These are phyloP conservation scores for Aureobasidium sp. DNA, from an alignment of 2,329 filamentous ascomycete genomes.

Conservation along the genomic window DNA sequence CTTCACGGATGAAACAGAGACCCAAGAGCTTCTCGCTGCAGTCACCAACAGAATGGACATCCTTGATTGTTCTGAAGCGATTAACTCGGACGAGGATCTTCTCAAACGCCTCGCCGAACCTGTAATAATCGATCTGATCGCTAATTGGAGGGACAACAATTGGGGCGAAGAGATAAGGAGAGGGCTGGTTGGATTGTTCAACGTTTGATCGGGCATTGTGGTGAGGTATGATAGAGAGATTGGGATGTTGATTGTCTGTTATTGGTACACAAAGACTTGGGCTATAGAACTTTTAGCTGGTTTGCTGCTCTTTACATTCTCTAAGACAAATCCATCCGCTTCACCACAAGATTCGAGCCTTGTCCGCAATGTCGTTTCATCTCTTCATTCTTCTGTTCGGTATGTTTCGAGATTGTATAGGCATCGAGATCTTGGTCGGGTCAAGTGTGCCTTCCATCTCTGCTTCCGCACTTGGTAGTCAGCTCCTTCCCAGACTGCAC, in stretches of 20 bases:
- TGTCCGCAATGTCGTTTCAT: too few relatives aligned
- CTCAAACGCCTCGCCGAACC: background rate
- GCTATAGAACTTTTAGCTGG: background rate
- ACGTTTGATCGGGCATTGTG: background rate
- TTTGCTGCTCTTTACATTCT: background rate
- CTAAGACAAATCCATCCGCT: background rate
- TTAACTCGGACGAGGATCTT: background rate
- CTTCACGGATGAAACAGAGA: background rate
- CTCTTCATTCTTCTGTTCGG: too few relatives aligned
- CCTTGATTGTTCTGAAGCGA: background rate
- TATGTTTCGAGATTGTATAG: too few relatives aligned
- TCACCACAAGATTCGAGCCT: background rate
- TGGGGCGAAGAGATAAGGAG: background rate
- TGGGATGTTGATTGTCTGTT: background rate
- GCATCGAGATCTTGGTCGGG: background rate
- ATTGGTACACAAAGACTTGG: background rate
- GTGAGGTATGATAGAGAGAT: background rate
- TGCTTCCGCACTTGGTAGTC: background rate
- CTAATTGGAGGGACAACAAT: background rate
- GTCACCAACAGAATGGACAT: background rate
- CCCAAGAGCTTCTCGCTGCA: background rate
- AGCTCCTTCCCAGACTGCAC: background rate
- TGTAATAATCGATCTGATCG: background rate
- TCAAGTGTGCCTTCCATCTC: background rate
- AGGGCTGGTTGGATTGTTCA: background rate